Evolutionary conservation across 75 land plant species (phyloP), one percentile per base, ranked within the genome.

Genomic region (Selaginella moellendorffii): DNA sequence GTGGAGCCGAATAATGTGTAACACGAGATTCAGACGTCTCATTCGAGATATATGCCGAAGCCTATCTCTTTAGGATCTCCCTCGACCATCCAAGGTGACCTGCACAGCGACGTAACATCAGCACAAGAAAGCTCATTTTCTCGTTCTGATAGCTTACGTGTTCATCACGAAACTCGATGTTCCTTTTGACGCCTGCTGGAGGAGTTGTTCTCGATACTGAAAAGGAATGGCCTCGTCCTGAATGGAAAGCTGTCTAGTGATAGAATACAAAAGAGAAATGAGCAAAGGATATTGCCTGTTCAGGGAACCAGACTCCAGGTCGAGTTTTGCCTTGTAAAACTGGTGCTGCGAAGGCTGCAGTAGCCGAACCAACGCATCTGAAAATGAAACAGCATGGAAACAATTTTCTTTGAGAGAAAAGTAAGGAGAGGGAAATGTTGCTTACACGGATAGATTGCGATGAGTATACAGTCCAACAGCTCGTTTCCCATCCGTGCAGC

Each of bases 301-400:
- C 97, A 10, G 97, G 97, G 46, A 82, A 91, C 97, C 97, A 91
- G 5, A 91, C 97, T 9, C 97, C 93, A 27, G 88, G 88, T 66
- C 87, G 77, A 29, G 97, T 82, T 72, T 76, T 76, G 25, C 97
- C 97, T 68, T 91, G 85, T 52, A 91, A 82, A 31, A 90, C 69
- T 9, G 92, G 92, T 31, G 83, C 74, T 1, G 70, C 88, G 85
- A 91, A 91, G 58, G 97, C 88, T 62, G 95, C 79, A 17, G 78
- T 75, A n/a, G 88, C 69, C 65, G 31, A 54, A 62, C 97, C 97
- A 2, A 85, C 97, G 53, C 84, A 81, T 63, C 97, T 91, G 86
- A 53, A 72, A 65, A 61, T 30, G 21, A 30, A 28, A 8, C 18
- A 5, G 27, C 2, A 10, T 58, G 19, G 12, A 14, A 58, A n/a